Percentiles rank a stretch among this genome's conserved stretches.
Evolutionary conservation across 1,284 basidiomycete genomes (phyloP).

Genomic region (Heterobasidion parviporum): DNA sequence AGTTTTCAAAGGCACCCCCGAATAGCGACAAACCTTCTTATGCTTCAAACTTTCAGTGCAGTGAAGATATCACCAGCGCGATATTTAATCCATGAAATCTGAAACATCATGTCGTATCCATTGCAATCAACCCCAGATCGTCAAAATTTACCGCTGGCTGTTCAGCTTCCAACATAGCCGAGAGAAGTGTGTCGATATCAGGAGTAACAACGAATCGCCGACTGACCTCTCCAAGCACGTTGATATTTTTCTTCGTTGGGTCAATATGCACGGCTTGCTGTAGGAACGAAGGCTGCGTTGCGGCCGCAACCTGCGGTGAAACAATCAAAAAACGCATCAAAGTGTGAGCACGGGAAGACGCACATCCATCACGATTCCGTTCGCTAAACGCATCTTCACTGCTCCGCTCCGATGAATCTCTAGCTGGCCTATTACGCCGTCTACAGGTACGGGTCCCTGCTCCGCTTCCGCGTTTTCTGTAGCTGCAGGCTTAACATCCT

Average conservation of each 20-base stretch:
- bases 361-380: slow-evolving; percentile 79
- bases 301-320: slow-evolving; percentile 61
- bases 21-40: too few relatives aligned
- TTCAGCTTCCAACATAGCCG: slow-evolving; percentile 59
- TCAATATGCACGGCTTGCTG: slow-evolving; percentile 84
- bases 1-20: too few relatives aligned
- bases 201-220: slow-evolving; percentile 84
- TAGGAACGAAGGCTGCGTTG: slow-evolving; percentile 82
- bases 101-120: slow-evolving; percentile 35
- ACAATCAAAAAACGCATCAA: slow-evolving; percentile 3
- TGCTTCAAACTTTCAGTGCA: too few relatives aligned
- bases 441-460: slow-evolving; percentile 31
- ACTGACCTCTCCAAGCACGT: slow-evolving; percentile 79
- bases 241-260: slow-evolving; percentile 45
- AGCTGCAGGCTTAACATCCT: slow-evolving; percentile 41
- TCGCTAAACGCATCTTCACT: slow-evolving; percentile 79
- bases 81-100: not conserved
- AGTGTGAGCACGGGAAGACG: slow-evolving; percentile 13
- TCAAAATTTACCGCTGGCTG: slow-evolving; percentile 27
- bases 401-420: slow-evolving; percentile 79
- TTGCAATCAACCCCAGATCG: slow-evolving; percentile 44
- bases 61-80: too few relatives aligned
- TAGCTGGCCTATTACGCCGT: slow-evolving; percentile 76
- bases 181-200: slow-evolving; percentile 71
- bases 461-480: slow-evolving; percentile 23